A percentile compares a stretch with the other conserved stretches of the same genome.
phyloP scores from a whole-genome alignment of 108 stramenopile genomes.

The Nitzschia sp. region DNA sequence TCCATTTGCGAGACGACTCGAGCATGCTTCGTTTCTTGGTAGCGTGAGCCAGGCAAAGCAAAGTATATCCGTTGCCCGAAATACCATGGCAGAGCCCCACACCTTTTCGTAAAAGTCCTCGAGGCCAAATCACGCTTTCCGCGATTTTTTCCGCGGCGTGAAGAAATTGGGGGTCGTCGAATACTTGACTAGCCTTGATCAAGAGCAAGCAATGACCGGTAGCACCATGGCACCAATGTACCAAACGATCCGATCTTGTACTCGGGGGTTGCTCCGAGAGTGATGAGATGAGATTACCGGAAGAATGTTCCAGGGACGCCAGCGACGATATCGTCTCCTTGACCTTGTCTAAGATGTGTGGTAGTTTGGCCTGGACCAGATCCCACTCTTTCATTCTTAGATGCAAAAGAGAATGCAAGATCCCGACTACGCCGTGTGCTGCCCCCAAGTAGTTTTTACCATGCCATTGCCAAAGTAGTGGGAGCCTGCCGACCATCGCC shows the following conservation, averaged over 20 bases:
- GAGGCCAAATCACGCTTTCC: constrained; percentile 47
- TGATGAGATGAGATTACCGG: constrained; percentile 55
- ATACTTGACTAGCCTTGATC: constrained; percentile 52
- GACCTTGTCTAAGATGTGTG: constrained; percentile 30
- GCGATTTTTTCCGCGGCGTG: constrained; percentile 47
- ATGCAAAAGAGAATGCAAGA: constrained; percentile 55
- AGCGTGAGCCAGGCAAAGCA: constrained; percentile 40
- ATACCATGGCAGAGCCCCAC: constrained; percentile 80
- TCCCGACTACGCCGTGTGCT: constrained; percentile 70
- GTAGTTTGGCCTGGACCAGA: constrained; percentile 25
- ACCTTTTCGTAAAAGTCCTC: constrained; percentile 70
- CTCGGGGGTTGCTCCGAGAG: constrained; percentile 12
- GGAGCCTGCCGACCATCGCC: constrained; percentile 12
- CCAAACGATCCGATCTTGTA: constrained; percentile 43
- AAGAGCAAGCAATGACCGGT: constrained; percentile 65
- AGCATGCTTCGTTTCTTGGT: background rate
- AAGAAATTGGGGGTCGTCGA: constrained; percentile 43
- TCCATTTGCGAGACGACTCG: constrained; percentile 18
- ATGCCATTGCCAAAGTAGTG: constrained; percentile 64
- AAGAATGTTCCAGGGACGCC: constrained; percentile 33
- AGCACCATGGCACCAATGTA: constrained; percentile 80
- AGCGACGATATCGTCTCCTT: constrained; percentile 29
- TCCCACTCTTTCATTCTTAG: constrained; percentile 38
- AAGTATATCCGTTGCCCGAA: constrained; percentile 69
- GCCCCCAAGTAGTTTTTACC: constrained; percentile 73